Conservation (phyloP, 345 rosid genomes). For the Salix brachista region DNA sequence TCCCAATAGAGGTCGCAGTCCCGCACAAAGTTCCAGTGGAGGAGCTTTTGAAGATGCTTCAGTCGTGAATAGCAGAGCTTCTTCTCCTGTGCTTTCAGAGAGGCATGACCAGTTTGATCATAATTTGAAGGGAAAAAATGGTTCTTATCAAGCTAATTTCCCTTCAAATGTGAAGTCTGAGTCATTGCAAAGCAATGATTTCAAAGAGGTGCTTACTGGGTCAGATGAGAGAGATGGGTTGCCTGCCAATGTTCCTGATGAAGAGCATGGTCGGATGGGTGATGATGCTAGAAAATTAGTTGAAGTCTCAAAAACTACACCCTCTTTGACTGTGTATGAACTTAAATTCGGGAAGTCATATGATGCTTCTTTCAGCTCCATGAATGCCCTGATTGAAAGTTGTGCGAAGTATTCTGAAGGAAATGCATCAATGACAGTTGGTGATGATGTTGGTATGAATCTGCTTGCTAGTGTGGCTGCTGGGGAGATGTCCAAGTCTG, state of each 20-base stretch:
- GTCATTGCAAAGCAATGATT: conserved; percentile 62
- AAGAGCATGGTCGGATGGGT: conserved; percentile 36
- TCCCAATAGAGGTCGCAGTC: conserved; percentile 69
- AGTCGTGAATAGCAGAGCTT: conserved; percentile 46
- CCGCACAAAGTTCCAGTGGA: conserved; percentile 62
- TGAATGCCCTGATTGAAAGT: conserved; percentile 84
- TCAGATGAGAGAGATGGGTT: conserved; percentile 52
- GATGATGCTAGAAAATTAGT: conserved; percentile 38
- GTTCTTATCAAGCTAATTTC: conserved; percentile 33
- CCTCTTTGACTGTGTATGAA: conserved; percentile 42
- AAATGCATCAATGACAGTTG: conserved; percentile 42
- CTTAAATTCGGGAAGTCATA: conserved; percentile 41
- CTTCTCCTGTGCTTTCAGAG: conserved; percentile 54
- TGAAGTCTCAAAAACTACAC: conserved; percentile 39
- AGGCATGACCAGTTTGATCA: conserved; percentile 46
- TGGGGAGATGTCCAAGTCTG: conserved; percentile 71
- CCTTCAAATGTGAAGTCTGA: conserved; percentile 45
- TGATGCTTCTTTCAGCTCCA: conserved; percentile 63
- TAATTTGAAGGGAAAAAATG: conserved; percentile 30
- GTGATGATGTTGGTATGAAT: conserved; percentile 93
- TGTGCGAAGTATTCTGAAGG: conserved; percentile 71
- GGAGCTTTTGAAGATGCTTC: conserved; percentile 63
- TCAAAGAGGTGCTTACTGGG: conserved; percentile 43
- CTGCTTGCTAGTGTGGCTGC: conserved; percentile 94
- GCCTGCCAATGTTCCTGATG: conserved; percentile 37